Percentiles rank a stretch among this genome's conserved stretches.
phyloP scores from a whole-genome alignment of 2,329 filamentous ascomycete genomes.

The Apiospora pterosperma region DNA sequence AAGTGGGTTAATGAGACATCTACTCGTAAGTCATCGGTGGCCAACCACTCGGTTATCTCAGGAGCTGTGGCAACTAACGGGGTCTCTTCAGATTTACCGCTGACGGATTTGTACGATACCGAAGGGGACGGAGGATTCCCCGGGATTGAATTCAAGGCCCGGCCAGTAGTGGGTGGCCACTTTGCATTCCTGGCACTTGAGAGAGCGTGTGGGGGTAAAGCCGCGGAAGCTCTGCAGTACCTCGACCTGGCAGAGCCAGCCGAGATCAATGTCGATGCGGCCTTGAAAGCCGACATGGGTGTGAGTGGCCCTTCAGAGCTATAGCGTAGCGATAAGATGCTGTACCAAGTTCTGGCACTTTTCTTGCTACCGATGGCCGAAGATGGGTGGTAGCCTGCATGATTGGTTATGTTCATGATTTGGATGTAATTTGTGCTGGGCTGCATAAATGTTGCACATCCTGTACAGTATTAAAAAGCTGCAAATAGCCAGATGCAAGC shows the following conservation, averaged over 20 bases:
- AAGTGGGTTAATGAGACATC: conserved; percentile 80
- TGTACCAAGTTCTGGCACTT: not conserved
- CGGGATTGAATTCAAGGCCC: conserved; percentile 71
- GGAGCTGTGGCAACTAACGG: not conserved
- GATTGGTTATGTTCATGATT: too few species aligned
- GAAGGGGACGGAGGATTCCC: conserved; percentile 75
- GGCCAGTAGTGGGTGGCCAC: conserved; percentile 81
- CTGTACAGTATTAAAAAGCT: not conserved
- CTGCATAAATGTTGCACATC: not conserved
- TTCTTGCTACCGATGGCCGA: too few species aligned
- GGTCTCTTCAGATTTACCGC: conserved; percentile 55
- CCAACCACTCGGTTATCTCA: not conserved
- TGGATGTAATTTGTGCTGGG: not conserved
- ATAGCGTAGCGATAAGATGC: conserved; percentile 8
- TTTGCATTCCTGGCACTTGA: conserved; percentile 83
- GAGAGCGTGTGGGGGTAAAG: conserved; percentile 70
- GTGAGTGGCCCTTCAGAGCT: conserved; percentile 19
- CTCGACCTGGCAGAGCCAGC: conserved; percentile 35
- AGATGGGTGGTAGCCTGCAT: not conserved
- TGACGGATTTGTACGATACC: conserved; percentile 81
- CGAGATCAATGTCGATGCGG: conserved; percentile 31
- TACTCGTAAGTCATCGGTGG: conserved; percentile 50
- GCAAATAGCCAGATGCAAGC: not conserved
- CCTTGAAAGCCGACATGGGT: conserved; percentile 19
- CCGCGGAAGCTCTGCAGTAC: conserved; percentile 53